phyloP scores from a whole-genome alignment of 2,329 filamentous ascomycete genomes.

The Onygenales sp. region DNA sequence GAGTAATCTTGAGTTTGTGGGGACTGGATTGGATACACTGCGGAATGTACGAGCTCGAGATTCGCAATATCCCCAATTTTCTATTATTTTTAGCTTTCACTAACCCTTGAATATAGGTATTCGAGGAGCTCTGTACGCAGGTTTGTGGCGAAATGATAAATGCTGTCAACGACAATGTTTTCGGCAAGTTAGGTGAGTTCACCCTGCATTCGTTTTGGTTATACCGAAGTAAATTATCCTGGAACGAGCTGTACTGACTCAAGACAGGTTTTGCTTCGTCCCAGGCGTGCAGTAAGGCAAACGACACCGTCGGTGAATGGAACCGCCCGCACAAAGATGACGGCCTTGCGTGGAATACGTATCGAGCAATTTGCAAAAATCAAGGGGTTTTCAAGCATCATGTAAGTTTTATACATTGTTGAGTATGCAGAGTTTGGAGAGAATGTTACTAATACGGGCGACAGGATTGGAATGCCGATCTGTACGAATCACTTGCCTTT shows the following conservation, averaged over 20 bases:
- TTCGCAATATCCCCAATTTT: not conserved
- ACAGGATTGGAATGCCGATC: constrained; percentile 8
- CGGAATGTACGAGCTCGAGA: not conserved
- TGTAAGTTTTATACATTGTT: constrained; percentile 19
- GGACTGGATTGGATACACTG: constrained; percentile 12
- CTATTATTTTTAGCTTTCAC: not conserved
- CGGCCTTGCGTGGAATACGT: constrained; percentile 44
- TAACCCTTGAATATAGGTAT: no score
- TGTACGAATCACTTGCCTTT: constrained; percentile 1
- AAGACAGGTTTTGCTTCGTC: constrained; percentile 9
- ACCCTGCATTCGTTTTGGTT: not conserved
- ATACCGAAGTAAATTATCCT: no score
- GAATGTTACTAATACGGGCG: not conserved
- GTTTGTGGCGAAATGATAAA: no score
- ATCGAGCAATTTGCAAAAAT: constrained; percentile 46
- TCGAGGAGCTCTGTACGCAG: no score
- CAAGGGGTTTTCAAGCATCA: constrained; percentile 37
- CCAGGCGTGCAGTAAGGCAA: constrained; percentile 18
- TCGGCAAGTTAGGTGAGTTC: not conserved
- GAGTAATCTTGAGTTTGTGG: constrained; percentile 31
- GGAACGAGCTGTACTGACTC: not conserved
- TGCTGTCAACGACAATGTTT: not conserved
- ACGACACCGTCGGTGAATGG: constrained; percentile 30
- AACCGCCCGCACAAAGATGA: constrained; percentile 27
- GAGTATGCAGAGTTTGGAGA: not conserved